A percentile compares a stretch with the other conserved stretches of the same genome.
phyloP scores from a whole-genome alignment of 257 asterid species.

The Capsicum pubescens region DNA sequence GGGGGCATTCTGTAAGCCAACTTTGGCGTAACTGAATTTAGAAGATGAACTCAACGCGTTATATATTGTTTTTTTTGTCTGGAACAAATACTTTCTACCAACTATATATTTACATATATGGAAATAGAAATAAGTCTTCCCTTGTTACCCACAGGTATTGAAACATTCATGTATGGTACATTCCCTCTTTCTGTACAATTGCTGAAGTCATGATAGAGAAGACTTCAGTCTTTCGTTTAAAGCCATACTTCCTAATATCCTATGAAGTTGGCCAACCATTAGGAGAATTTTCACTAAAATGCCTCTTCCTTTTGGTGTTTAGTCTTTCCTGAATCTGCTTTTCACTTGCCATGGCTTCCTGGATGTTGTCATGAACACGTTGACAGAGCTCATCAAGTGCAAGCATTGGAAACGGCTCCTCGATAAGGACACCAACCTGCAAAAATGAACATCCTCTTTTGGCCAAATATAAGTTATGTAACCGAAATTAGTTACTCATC shows the following conservation, averaged over 20 bases:
- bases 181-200: constrained; percentile 20
- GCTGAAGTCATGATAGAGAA: background rate
- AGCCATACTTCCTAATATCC: background rate
- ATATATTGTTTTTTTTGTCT: background rate
- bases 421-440: constrained; percentile 96
- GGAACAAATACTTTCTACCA: background rate
- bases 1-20: background rate
- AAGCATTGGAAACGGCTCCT: constrained; percentile 97
- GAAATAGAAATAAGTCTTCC: background rate
- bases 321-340: constrained; percentile 57
- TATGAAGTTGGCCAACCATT: constrained; percentile 71
- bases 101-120: background rate
- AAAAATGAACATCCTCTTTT: constrained; percentile 4
- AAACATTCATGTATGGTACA: background rate
- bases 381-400: constrained; percentile 88
- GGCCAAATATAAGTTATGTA: background rate
- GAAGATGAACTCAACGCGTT: background rate
- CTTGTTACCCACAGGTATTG: background rate
- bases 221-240: constrained; percentile 3
- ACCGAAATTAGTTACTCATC: background rate
- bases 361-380: constrained; percentile 54
- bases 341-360: constrained; percentile 63
- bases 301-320: constrained; percentile 46
- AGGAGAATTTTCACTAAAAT: constrained; percentile 41
- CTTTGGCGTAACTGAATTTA: background rate